Base-by-base conservation (phyloP, 495 filamentous ascomycete genomes). In the Staphylotrichum longicolle region DNA sequence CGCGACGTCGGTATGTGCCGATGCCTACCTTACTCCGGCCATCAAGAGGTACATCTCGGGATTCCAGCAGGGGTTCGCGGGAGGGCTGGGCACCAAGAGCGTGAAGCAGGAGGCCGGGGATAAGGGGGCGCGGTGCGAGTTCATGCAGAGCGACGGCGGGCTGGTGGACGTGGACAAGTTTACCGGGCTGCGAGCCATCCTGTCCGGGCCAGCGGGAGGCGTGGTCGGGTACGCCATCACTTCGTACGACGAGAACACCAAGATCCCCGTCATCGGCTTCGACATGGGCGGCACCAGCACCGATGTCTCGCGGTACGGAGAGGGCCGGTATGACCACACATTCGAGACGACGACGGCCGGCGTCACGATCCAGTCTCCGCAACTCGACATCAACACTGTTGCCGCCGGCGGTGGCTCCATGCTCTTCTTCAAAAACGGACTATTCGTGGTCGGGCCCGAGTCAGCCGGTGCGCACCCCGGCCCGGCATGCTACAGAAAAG, bases 361-460 rank as follows among this genome's bases (percentile, higher is more conserved):
- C 32, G 91, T 98, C 6, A 91, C 92, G 0, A 95, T 98, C 40
- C 94, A 98, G 67, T 92, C 88, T 0, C 94, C 94, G 0, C 94
- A 98, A 67, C 83, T 98, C 1, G 94, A 98, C 75, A 97, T 98
- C 75, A 98, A 98, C 73, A 98, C 94, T 0, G 93, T 98, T 37
- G 93, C 93, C 20, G 93, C 93, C 20, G 93, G 93, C 45, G 93
- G 93, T 57, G 93, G 93, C 15, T 96, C 91, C 4, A 85, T 91
- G 51, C 81, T 98, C 4, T 91, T 92, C 67, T 98, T 88, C 81
- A 85, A 86, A 49, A 97, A 98, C 63, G 93, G 94, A 6, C 78
- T 98, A 10, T 98, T 98, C 67, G 91, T 95, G n/a, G 93, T 97
- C 35, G 93, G 93, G 0, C 93, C 93, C 4, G 94, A 98, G 71